Evolutionary conservation across 352 stramenopile genomes (phyloP).

Genomic region (Globisporangium takayamanum): DNA sequence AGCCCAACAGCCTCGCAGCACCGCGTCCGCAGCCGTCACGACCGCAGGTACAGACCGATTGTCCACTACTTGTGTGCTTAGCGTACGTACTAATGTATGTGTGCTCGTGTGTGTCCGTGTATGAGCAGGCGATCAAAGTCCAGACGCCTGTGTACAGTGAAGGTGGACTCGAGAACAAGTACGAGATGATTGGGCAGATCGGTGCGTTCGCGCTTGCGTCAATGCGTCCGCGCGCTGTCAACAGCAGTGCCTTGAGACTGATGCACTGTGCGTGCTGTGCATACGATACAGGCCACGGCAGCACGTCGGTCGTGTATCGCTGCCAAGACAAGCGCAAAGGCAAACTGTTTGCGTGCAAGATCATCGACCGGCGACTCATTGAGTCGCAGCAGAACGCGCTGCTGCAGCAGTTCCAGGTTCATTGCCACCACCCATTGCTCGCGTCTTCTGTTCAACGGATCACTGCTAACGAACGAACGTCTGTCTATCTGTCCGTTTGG

Average conservation of each 20-base stretch:
- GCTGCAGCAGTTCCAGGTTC: slow-evolving; percentile 84
- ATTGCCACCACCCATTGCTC: neutral
- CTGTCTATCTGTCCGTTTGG: too few species aligned
- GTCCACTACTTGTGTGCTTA: neutral
- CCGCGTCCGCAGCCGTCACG: slow-evolving; percentile 22
- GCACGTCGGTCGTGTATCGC: slow-evolving; percentile 81
- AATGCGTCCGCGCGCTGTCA: neutral
- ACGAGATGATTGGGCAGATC: slow-evolving; percentile 79
- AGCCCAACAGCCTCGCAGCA: slow-evolving; percentile 30
- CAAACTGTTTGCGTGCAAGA: slow-evolving; percentile 69
- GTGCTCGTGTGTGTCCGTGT: neutral
- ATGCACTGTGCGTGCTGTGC: too few species aligned
- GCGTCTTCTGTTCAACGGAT: too few species aligned
- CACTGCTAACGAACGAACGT: too few species aligned
- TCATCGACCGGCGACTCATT: slow-evolving; percentile 80
- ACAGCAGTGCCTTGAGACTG: too few species aligned
- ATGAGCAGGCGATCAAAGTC: slow-evolving; percentile 57
- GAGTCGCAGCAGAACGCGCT: slow-evolving; percentile 69
- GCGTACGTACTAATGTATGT: neutral
- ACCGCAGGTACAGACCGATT: slow-evolving; percentile 15
- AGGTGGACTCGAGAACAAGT: slow-evolving; percentile 74
- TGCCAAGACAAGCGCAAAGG: slow-evolving; percentile 61
- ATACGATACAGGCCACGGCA: slow-evolving; percentile 51
- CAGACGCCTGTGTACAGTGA: slow-evolving; percentile 61
- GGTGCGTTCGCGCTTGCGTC: slow-evolving; percentile 28